Evolutionary conservation across 192 early-diverging fungal genomes (phyloP), one percentile per base, ranked within the genome.

Genomic region (Radiomyces spectabilis): DNA sequence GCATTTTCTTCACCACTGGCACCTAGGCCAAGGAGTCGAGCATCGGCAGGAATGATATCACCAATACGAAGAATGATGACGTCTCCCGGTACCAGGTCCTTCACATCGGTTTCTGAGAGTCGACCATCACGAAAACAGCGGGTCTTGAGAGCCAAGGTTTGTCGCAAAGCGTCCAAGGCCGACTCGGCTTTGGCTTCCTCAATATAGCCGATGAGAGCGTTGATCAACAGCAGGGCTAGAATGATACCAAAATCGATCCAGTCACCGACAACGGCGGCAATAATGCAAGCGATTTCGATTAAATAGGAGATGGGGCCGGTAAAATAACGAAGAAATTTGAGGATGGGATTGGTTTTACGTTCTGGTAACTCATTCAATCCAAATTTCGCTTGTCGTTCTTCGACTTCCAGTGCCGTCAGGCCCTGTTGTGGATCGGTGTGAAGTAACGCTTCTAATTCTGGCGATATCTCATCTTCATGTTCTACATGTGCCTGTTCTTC

Each of bases 161-260:
- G 88, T 65, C 92, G 93, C 24, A 96, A 80, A 25, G 93, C 92
- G 71, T 96, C 93, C 59, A 96, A 76, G 38, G 93, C 93, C 13
- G 85, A 85, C 54, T 95, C 93, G 38, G 93, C 93, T 72, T 89
- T 88, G 52, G 91, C 85, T 73, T 96, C 93, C 66, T 96, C 93
- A 51, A 89, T 77, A 58, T 86, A 96, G 65, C 93, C 94, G 64
- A 96, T 94, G 53, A 85, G 75, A 30, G 94, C 94, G 66, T 96
- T 96, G 75, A 85, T 79, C 29, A 90, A 68, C 52, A 92, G 71
- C 25, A 92, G 65, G 5, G 72, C 89, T 38, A 86, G 57, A 56
- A 92, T 89, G 54, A 92, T 88, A 59, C 87, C 86, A 69, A 93
- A 86, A 60, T 93, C 86, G 49, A 88, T 66, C 78, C 75, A 78